Evolutionary conservation across 768 basidiomycete genomes (phyloP).

Genomic region (Sarcodon sp.): DNA sequence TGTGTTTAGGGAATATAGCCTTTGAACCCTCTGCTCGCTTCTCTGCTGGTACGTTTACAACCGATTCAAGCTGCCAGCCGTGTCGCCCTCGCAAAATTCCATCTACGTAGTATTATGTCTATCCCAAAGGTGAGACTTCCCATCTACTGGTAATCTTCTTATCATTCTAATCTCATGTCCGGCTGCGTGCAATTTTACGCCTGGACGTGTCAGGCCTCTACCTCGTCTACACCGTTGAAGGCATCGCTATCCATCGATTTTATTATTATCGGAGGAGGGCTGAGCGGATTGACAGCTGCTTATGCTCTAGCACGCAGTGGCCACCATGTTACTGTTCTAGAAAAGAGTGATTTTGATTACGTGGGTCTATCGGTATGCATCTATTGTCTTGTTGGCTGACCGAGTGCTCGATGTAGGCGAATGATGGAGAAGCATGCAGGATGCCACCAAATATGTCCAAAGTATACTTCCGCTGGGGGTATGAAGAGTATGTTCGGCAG

Average conservation of each 20-base stretch:
- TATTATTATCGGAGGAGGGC: slow-evolving; percentile 19
- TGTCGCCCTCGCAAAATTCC: too few relatives aligned
- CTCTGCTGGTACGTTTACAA: too few relatives aligned
- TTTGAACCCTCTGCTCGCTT: too few relatives aligned
- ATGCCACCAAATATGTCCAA: slow-evolving; percentile 48
- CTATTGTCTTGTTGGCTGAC: too few relatives aligned
- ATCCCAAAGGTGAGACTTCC: too few relatives aligned
- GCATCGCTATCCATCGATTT: slow-evolving; percentile 15
- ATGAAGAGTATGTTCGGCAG: slow-evolving; percentile 26
- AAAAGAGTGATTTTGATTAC: slow-evolving; percentile 14
- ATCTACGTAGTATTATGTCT: too few relatives aligned
- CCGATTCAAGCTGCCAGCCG: too few relatives aligned
- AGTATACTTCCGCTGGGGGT: slow-evolving; percentile 42
- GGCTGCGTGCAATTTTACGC: too few relatives aligned
- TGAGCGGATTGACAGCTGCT: slow-evolving; percentile 21
- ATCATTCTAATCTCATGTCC: too few relatives aligned
- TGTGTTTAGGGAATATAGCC: too few relatives aligned
- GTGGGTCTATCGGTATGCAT: slow-evolving; percentile 8
- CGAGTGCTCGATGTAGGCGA: slow-evolving; percentile 1
- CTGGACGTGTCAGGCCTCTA: neutral
- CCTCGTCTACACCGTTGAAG: slow-evolving; percentile 1
- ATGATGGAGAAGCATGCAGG: slow-evolving; percentile 23
- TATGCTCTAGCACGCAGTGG: slow-evolving; percentile 21
- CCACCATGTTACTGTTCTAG: slow-evolving; percentile 22
- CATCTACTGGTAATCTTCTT: too few relatives aligned